Base-by-base conservation (phyloP, 805 yeast species). In the Lachancea fermentati region DNA sequence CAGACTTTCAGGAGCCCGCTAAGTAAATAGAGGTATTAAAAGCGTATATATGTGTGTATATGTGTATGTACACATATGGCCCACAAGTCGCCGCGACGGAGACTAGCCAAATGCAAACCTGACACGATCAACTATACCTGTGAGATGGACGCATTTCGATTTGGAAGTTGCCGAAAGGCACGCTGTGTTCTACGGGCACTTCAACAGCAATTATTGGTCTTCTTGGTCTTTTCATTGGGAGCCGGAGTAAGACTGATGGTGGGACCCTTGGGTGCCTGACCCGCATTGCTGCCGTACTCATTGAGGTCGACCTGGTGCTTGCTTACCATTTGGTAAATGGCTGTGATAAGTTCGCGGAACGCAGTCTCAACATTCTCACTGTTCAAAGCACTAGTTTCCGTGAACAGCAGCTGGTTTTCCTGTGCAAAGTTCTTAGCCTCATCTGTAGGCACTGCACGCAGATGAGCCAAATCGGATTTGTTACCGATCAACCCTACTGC, bases 401-500 rank as follows among this genome's bases (percentile, higher is more conserved):
- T 91, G 62, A 93, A 93, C 55, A 93, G 71, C 54, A 93, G 73
- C 62, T 78, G 85, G 69, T 93, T 89, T 66, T 93, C 97, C 45
- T 85, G 78, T 30, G 96, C 96, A 68, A 89, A 89, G 58, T 82
- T 85, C 66, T 81, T 84, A 44, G 97, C 98, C 67, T 93, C 98
- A 44, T 93, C 97, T 24, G 97, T 89, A 45, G 97, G 96, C 15
- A 93, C 96, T 0, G 96, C 96, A 58, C 98, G 79, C 58, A 88
- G 71, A 65, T 91, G 97, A 51, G 81, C 85, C 62, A 88, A 72
- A 71, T 89, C 97, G 24, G 85, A 77, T 65, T 89, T 89, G 68
- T 88, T 89, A 55, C 96, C 96, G 48, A 88, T 93, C 51, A 89
- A 72, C 44, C 91, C 96, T 55, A 91, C 88, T 46, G 91, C 96